A percentile compares a stretch with the other conserved stretches of the same genome.
phyloP scores from a whole-genome alignment of 78 protist genomes.

The Pelomyxa schiedti region DNA sequence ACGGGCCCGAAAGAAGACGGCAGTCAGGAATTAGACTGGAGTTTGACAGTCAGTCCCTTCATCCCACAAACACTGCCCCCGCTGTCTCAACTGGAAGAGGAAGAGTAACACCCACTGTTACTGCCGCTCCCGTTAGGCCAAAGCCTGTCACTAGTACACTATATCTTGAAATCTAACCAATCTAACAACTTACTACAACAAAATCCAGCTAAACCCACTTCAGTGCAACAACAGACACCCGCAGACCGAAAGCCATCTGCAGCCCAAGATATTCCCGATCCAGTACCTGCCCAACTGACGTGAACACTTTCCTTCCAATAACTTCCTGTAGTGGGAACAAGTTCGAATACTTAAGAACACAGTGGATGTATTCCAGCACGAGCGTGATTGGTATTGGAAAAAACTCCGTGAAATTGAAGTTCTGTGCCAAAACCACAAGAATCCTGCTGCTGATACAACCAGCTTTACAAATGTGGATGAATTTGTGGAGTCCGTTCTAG shows the following conservation, averaged over 20 bases:
- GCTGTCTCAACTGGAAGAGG: too few relatives aligned
- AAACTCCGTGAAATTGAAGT: constrained; percentile 65
- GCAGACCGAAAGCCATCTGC: constrained; percentile 6
- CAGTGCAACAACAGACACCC: constrained; percentile 15
- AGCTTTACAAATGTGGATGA: too few relatives aligned
- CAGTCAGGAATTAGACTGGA: too few relatives aligned
- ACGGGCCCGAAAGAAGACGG: too few relatives aligned
- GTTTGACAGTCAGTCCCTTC: too few relatives aligned
- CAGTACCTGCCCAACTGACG: constrained; percentile 11
- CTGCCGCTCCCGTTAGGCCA: background rate
- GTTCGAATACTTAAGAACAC: constrained; percentile 3
- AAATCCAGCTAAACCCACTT: background rate
- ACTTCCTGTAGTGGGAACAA: constrained; percentile 19
- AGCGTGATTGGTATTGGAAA: constrained; percentile 60
- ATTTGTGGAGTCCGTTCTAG: too few relatives aligned
- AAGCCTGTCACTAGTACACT: too few relatives aligned
- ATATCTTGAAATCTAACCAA: constrained; percentile 11
- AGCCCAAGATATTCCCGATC: background rate
- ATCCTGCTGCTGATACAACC: too few relatives aligned
- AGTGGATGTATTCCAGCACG: constrained; percentile 46
- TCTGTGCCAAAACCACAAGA: constrained; percentile 33
- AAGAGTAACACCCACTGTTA: background rate
- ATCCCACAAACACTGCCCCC: too few relatives aligned
- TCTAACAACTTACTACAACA: background rate
- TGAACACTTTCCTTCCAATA: too few relatives aligned